A percentile compares a stretch with the other conserved stretches of the same genome.
phyloP scores from a whole-genome alignment of 345 rosid genomes.

The Dipteronia dyeriana region DNA sequence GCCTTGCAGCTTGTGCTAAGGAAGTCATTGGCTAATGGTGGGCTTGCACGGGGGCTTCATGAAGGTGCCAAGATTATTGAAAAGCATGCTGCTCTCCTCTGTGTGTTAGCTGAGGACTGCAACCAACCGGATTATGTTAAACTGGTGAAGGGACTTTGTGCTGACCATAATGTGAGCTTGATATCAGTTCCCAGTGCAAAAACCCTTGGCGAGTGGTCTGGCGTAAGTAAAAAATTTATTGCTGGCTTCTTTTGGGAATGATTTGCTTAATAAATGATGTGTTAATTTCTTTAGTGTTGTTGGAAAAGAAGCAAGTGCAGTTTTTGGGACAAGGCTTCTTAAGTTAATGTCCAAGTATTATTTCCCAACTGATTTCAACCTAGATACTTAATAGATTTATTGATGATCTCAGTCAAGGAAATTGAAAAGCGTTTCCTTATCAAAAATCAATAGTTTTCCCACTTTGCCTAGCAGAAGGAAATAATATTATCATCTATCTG shows the following conservation, averaged over 20 bases:
- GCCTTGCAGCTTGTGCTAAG: constrained; percentile 74
- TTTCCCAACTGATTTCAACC: too few relatives aligned
- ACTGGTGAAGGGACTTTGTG: constrained; percentile 78
- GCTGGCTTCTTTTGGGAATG: too few relatives aligned
- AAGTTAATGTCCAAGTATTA: too few relatives aligned
- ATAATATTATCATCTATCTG: too few relatives aligned
- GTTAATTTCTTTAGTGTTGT: not conserved
- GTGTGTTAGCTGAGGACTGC: constrained; percentile 84
- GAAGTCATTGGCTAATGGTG: constrained; percentile 75
- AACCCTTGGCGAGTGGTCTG: constrained; percentile 92
- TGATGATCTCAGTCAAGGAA: too few relatives aligned
- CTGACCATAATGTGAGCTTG: constrained; percentile 66
- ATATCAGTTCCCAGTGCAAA: constrained; percentile 79
- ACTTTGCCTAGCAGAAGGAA: too few relatives aligned
- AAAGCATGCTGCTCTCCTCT: constrained; percentile 70
- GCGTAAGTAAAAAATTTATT: constrained; percentile 49
- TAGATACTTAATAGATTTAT: too few relatives aligned
- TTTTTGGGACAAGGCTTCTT: too few relatives aligned
- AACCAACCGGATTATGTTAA: constrained; percentile 82
- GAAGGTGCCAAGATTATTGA: constrained; percentile 82
- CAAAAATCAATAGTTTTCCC: too few relatives aligned
- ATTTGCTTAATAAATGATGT: not conserved
- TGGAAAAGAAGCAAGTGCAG: too few relatives aligned
- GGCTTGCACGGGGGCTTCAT: constrained; percentile 73
- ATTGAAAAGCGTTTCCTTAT: too few relatives aligned